phyloP scores from a whole-genome alignment of 768 basidiomycete species.

The Mycena chlorophos region DNA sequence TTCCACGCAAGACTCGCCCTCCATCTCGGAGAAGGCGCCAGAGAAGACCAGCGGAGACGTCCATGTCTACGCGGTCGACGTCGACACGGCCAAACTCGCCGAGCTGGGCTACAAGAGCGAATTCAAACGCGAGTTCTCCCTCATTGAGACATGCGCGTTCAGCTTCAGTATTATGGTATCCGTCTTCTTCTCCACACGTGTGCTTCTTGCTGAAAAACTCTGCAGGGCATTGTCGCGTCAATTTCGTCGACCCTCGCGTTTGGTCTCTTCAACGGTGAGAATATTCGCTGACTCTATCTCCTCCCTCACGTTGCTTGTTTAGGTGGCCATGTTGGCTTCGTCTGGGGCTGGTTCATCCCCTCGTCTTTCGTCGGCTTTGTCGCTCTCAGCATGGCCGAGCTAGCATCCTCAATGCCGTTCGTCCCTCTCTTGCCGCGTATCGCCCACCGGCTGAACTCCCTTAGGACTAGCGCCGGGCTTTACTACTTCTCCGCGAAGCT shows the following conservation, averaged over 20 bases:
- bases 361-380: conserved; percentile 65
- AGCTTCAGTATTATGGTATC: conserved; percentile 57
- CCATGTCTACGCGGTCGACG: conserved; percentile 32
- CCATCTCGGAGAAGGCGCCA: conserved; percentile 8
- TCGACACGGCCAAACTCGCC: conserved; percentile 60
- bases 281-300: background rate
- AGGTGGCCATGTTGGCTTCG: conserved; percentile 78
- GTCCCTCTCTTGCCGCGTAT: conserved; percentile 24
- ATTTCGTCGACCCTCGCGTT: conserved; percentile 68
- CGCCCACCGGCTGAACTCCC: background rate
- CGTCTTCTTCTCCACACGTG: conserved; percentile 29
- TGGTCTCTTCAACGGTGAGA: conserved; percentile 58
- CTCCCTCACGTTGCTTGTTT: background rate
- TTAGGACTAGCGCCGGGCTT: conserved; percentile 73
- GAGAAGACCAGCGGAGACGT: conserved; percentile 8
- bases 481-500: conserved; percentile 80
- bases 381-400: conserved; percentile 71
- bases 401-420: conserved; percentile 76
- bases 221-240: conserved; percentile 70
- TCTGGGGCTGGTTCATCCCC: conserved; percentile 77
- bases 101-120: conserved; percentile 70
- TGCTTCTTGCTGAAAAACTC: conserved; percentile 53
- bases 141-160: conserved; percentile 65
- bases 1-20: background rate
- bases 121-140: conserved; percentile 74